phyloP scores from a whole-genome alignment of 352 stramenopile species.

The Pythium volutum region DNA sequence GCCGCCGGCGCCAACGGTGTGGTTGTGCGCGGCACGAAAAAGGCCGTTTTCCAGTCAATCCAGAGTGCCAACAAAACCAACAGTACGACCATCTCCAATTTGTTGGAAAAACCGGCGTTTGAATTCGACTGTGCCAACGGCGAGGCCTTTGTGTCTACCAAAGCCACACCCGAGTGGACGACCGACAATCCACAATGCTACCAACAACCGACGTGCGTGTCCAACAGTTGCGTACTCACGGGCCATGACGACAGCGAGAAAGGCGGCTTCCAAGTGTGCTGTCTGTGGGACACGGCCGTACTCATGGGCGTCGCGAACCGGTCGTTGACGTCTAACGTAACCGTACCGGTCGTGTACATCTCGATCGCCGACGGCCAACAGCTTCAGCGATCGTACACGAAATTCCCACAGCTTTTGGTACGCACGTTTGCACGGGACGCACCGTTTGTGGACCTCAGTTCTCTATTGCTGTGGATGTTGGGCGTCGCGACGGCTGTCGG shows the following conservation, averaged over 20 bases:
- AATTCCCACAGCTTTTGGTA: conserved; percentile 41
- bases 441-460: conserved; percentile 55
- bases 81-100: conserved; percentile 25
- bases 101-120: conserved; percentile 35
- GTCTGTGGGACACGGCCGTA: conserved; percentile 74
- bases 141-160: conserved; percentile 45
- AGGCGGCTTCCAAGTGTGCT: conserved; percentile 57
- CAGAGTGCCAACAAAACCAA: conserved; percentile 37
- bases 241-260: conserved; percentile 24
- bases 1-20: conserved; percentile 48
- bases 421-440: conserved; percentile 45
- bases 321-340: conserved; percentile 35
- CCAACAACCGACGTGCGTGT: conserved; percentile 33
- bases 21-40: conserved; percentile 55
- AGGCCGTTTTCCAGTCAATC: conserved; percentile 57
- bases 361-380: conserved; percentile 56
- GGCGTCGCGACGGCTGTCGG: conserved; percentile 55
- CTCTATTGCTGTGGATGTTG: conserved; percentile 57
- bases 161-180: conserved; percentile 41
- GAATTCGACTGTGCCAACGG: conserved; percentile 67
- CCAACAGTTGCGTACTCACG: conserved; percentile 58
- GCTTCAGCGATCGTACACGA: conserved; percentile 34
- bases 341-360: conserved; percentile 67
- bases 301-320: conserved; percentile 65
- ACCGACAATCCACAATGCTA: conserved; percentile 45